These are phyloP conservation scores for Vigna unguiculata DNA, from an alignment of 306 rosid genomes.

Conservation along the genomic window DNA sequence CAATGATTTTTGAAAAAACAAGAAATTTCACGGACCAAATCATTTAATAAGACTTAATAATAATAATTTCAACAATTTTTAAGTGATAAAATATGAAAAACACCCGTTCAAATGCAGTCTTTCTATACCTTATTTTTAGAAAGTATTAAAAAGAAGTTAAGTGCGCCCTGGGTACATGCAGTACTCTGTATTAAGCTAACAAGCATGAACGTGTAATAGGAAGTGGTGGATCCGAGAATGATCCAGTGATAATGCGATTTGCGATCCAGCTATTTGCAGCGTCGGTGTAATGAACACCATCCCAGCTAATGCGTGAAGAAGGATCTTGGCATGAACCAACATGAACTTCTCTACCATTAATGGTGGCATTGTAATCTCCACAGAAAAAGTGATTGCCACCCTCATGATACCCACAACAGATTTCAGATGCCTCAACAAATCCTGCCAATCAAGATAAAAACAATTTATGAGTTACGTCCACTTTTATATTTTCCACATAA, in stretches of 20 bases:
- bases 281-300: slow-evolving; percentile 86
- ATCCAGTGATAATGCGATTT: slow-evolving; percentile 59
- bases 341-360: slow-evolving; percentile 61
- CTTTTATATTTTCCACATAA: background rate
- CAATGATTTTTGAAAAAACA: too few species aligned
- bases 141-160: too few species aligned
- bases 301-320: slow-evolving; percentile 81
- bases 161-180: background rate
- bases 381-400: slow-evolving; percentile 59
- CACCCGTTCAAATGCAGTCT: too few species aligned
- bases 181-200: slow-evolving; percentile 2
- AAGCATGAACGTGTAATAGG: slow-evolving; percentile 62
- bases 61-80: too few species aligned
- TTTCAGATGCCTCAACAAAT: slow-evolving; percentile 55
- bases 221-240: slow-evolving; percentile 66
- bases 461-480: background rate
- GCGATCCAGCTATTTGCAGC: slow-evolving; percentile 85
- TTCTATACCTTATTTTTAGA: too few species aligned
- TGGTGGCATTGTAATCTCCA: slow-evolving; percentile 52
- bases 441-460: slow-evolving; percentile 53
- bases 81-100: too few species aligned
- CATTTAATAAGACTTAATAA: too few species aligned
- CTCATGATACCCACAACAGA: slow-evolving; percentile 84
- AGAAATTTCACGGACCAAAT: too few species aligned
- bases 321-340: slow-evolving; percentile 78